Conservation (phyloP, 306 rosid genomes). For the Potentilla sterilis region DNA sequence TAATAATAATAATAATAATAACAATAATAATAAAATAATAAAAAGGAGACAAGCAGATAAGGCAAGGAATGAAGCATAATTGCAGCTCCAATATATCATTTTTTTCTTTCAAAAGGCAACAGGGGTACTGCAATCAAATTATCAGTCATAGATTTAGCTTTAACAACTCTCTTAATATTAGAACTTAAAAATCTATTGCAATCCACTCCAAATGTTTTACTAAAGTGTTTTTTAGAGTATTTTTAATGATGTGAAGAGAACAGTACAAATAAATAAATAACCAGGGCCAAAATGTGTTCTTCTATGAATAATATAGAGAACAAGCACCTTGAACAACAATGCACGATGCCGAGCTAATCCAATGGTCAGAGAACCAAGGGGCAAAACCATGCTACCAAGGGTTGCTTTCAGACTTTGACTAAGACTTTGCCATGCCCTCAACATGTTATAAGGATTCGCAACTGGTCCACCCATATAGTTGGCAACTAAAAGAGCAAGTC, state of each 20-base stretch:
- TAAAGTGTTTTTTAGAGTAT: too few species aligned
- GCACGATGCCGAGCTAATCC: constrained; percentile 99
- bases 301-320: constrained; percentile 10
- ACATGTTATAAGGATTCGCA: constrained; percentile 68
- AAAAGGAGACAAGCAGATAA: background rate
- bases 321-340: constrained; percentile 82
- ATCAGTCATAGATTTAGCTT: background rate
- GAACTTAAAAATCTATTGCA: background rate
- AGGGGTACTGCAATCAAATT: background rate
- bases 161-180: background rate
- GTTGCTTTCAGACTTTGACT: constrained; percentile 73
- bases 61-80: background rate
- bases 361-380: constrained; percentile 83
- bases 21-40: background rate
- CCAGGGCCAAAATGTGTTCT: background rate
- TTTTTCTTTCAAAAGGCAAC: background rate
- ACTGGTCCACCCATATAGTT: constrained; percentile 96
- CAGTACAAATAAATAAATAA: background rate
- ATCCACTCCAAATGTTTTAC: too few species aligned
- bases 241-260: background rate
- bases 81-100: background rate
- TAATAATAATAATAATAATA: too few species aligned
- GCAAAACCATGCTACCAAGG: constrained; percentile 88
- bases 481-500: constrained; percentile 85
- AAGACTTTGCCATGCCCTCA: constrained; percentile 77